Evolutionary conservation across 1,139 yeast genomes (phyloP).

Genomic region (Protomyces arabidopsidicola): DNA sequence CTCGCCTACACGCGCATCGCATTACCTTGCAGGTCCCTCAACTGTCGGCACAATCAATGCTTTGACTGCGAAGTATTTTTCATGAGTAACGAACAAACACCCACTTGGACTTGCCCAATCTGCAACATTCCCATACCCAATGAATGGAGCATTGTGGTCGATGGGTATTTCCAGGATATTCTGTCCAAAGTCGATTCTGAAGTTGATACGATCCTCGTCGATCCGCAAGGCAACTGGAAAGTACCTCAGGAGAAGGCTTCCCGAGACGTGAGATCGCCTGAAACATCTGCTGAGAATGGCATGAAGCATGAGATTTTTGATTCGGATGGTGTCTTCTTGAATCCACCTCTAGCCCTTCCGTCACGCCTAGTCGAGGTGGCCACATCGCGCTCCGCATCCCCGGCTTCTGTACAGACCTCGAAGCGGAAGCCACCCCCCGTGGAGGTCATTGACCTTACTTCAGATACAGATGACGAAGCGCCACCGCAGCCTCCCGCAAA

Average conservation of each 20-base stretch:
- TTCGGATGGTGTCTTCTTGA: slow-evolving; percentile 52
- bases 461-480: slow-evolving; percentile 34
- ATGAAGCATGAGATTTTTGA: slow-evolving; percentile 59
- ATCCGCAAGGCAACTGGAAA: slow-evolving; percentile 43
- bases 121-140: slow-evolving; percentile 40
- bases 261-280: slow-evolving; percentile 30
- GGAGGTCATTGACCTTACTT: slow-evolving; percentile 35
- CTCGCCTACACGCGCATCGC: slow-evolving; percentile 41
- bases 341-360: not conserved
- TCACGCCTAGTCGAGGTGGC: not conserved
- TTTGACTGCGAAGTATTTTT: slow-evolving; percentile 43
- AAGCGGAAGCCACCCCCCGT: slow-evolving; percentile 24
- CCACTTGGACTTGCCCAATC: slow-evolving; percentile 46
- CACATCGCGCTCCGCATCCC: slow-evolving; percentile 4
- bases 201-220: slow-evolving; percentile 40
- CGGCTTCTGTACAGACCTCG: not conserved
- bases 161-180: slow-evolving; percentile 41
- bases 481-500: slow-evolving; percentile 1
- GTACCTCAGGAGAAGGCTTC: slow-evolving; percentile 17
- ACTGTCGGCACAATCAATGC: slow-evolving; percentile 45
- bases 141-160: slow-evolving; percentile 40
- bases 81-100: slow-evolving; percentile 43
- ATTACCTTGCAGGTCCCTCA: slow-evolving; percentile 42
- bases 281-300: not conserved
- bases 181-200: slow-evolving; percentile 36